A percentile compares a stretch with the other conserved stretches of the same genome.
Conservation (phyloP, 2,329 filamentous ascomycete species). For the Chalara sp. region DNA sequence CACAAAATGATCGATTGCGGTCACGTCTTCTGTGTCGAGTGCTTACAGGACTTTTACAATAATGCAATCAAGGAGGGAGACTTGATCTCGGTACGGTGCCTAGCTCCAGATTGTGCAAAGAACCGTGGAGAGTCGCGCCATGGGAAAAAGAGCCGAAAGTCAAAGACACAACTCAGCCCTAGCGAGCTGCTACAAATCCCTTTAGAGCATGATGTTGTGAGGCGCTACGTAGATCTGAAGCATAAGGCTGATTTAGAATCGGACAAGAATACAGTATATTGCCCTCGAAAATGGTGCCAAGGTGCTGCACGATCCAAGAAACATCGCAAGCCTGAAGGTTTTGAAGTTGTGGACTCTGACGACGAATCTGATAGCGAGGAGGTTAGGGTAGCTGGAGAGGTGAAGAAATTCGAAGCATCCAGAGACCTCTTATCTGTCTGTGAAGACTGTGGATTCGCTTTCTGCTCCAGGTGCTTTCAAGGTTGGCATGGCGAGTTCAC, state of each 20-base stretch:
- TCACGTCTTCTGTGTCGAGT: conserved; percentile 88
- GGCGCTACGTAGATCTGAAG: conserved; percentile 83
- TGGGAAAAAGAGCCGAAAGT: conserved; percentile 45
- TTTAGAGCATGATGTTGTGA: conserved; percentile 63
- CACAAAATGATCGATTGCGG: conserved; percentile 77
- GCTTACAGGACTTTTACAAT: conserved; percentile 84
- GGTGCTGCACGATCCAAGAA: conserved; percentile 74
- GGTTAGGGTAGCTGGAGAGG: conserved; percentile 1
- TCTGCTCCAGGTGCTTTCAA: conserved; percentile 63
- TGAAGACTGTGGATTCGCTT: conserved; percentile 83
- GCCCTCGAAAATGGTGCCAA: conserved; percentile 87
- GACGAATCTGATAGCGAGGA: conserved; percentile 39
- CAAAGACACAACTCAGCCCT: conserved; percentile 65
- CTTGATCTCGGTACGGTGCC: conserved; percentile 70
- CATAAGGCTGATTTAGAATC: conserved; percentile 89
- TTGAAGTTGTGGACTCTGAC: conserved; percentile 51
- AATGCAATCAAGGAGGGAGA: conserved; percentile 82
- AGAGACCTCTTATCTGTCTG: conserved; percentile 74
- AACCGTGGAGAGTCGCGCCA: conserved; percentile 34
- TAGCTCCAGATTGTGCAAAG: conserved; percentile 72
- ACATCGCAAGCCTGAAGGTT: conserved; percentile 63
- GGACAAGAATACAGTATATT: conserved; percentile 88
- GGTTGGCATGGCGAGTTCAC: conserved; percentile 91
- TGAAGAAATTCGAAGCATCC: conserved; percentile 16
- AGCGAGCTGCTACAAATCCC: conserved; percentile 78